Base-by-base conservation (phyloP, 257 asterid species). In the Ilex aquifolium region DNA sequence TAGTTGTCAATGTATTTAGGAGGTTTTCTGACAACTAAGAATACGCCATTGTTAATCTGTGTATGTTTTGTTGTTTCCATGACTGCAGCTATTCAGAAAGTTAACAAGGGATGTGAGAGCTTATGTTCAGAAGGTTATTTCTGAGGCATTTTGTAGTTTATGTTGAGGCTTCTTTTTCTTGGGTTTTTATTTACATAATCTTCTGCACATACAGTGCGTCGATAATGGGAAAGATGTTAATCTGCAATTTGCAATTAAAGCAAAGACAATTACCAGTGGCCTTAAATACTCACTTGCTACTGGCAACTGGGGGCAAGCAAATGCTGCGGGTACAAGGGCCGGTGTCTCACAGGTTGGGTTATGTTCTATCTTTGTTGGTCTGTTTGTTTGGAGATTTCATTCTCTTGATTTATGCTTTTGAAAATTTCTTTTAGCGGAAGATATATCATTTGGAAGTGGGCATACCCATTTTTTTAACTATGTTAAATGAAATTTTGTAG, bases 231-330 rank as follows among this genome's bases (percentile, higher is more conserved):
- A 92, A 75, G 97, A 92, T 72, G 97, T 89, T 62, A 92, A 92
- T 81, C 73, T 89, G 79, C 99, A 92, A 83, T 92, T 87, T 72
- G 99, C 99, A 55, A 92, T 92, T 58, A 89, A 92, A 83, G 99
- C 99, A 55, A 92, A 89, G 79, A 92, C 96, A 44, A 87, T 92
- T 62, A 92, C 99, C 57, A 89, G 99, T 83, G 99, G 99, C 42
- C 94, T 92, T 39, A 92, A 87, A 69, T 92, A 92, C 69, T 89
- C 99, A 6, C 99, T 92, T 48, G 92, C 99, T 52, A 92, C 97
- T 65, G 99, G 99, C 40, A 92, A 92, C 72, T 92, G 98, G 98
- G 98, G 98, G 67, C 98, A 92, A 85, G 98, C 98, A 56, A 92
- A 92, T 75, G 99, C 97, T 27, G 99, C 99, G 5, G 97, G 99